Base-by-base conservation (phyloP, 768 basidiomycete genomes). In the Boletales sp. region DNA sequence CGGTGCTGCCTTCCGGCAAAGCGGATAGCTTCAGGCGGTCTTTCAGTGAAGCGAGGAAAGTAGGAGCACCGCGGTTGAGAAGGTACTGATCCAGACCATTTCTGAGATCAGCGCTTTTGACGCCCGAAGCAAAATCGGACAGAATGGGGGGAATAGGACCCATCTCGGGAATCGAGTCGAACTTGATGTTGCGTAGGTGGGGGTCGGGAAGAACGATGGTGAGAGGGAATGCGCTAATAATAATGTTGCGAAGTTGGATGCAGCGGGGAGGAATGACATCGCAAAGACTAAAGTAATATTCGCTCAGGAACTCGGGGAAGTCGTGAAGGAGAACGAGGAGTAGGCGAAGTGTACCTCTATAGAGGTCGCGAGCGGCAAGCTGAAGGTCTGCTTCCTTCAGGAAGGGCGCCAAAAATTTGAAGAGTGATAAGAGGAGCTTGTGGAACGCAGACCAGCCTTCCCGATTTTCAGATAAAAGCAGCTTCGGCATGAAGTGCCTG, bases 371-470 rank as follows among this genome's bases (percentile, higher is more conserved):
- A 18, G 88, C 86, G 5, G 93, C 84, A 19, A 80, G 77, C 56
- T 87, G 82, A 38, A 98, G 78, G 57, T 90, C 84, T 12, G 86
- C 82, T 30, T 86, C 80, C 61, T 84, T 87, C 59, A 99, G 76
- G 78, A 97, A 95, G 2, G 94, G 93, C 2, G 84, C 78, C 41
- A 98, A 73, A 73, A 99, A 99, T 64, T 93, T 92, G 78, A 99
- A 90, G 40, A 99, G 80, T 31, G 94, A 94, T 54, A 97, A 72
- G 43, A 99, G 72, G 34, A 95, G 78, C 65, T 94, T 92, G 75
- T 97, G 93, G 81, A 95, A 98, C 31, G 94, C 87, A 35, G 90
- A 78, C 94, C 94, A 97, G 42, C 93, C 94, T 83, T 95, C 94
- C 44, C 93, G 83, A 64, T 93, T 90, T 65, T 91, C 85, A 18